phyloP scores from a whole-genome alignment of 495 filamentous ascomycete genomes.

The Penicillium simplicissimum region DNA sequence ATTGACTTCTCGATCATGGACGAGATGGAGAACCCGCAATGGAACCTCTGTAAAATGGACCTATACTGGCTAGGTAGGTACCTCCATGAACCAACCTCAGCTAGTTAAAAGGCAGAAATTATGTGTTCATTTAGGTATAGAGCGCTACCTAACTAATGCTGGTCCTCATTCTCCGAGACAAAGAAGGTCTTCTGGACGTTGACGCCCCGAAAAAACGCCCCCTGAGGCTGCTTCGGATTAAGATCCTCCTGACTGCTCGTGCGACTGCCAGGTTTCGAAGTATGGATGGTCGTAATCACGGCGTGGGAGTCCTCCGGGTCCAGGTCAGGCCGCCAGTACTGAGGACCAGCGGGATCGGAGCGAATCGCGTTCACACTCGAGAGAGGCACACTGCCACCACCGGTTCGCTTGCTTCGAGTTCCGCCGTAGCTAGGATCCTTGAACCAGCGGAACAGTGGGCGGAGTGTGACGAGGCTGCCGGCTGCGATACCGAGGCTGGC shows the following conservation, averaged over 20 bases:
- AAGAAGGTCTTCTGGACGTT: slow-evolving; percentile 46
- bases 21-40: too few species aligned
- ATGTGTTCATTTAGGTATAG: background rate
- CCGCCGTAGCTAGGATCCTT: slow-evolving; percentile 34
- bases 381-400: slow-evolving; percentile 35
- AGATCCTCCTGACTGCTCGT: slow-evolving; percentile 43
- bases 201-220: slow-evolving; percentile 31
- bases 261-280: slow-evolving; percentile 29
- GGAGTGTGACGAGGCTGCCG: slow-evolving; percentile 49
- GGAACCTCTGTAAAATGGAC: too few species aligned
- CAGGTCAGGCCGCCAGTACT: slow-evolving; percentile 39
- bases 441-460: slow-evolving; percentile 50
- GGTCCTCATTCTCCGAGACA: slow-evolving; percentile 31
- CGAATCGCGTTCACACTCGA: slow-evolving; percentile 33
- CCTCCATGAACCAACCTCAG: too few species aligned
- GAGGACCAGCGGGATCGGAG: slow-evolving; percentile 25
- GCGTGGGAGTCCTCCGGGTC: slow-evolving; percentile 29
- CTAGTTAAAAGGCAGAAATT: background rate
- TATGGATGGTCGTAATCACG: slow-evolving; percentile 37
- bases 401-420: slow-evolving; percentile 30
- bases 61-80: too few species aligned
- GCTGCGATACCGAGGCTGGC: slow-evolving; percentile 48
- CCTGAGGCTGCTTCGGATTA: slow-evolving; percentile 27
- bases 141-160: background rate
- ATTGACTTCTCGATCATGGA: too few species aligned